phyloP scores from a whole-genome alignment of 495 filamentous ascomycete genomes.

The Acidiella bohemica region DNA sequence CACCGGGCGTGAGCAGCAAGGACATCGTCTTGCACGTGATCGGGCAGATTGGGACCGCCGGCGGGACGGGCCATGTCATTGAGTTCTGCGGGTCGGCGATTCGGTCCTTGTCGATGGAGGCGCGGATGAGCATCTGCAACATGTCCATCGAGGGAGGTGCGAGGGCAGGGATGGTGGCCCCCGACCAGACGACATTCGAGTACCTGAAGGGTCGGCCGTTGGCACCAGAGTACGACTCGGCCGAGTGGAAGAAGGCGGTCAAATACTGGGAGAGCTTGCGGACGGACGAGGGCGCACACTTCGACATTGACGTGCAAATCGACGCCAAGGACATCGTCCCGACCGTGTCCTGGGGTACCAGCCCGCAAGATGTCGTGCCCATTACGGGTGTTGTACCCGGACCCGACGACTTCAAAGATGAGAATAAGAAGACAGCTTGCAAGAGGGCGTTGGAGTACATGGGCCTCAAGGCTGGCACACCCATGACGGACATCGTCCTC shows the following conservation, averaged over 20 bases:
- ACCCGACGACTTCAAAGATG: slow-evolving; percentile 70
- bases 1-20: slow-evolving; percentile 90
- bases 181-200: slow-evolving; percentile 84
- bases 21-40: slow-evolving; percentile 92
- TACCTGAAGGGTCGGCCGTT: slow-evolving; percentile 86
- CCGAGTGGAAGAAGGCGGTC: slow-evolving; percentile 81
- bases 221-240: slow-evolving; percentile 66
- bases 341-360: slow-evolving; percentile 94
- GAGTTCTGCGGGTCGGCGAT: slow-evolving; percentile 95
- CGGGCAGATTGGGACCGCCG: slow-evolving; percentile 86
- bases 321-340: slow-evolving; percentile 85
- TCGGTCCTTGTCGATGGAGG: slow-evolving; percentile 81
- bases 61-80: slow-evolving; percentile 87
- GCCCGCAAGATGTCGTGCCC: slow-evolving; percentile 85
- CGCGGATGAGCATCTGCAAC: slow-evolving; percentile 98
- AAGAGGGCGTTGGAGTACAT: slow-evolving; percentile 85
- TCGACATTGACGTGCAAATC: slow-evolving; percentile 74
- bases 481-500: slow-evolving; percentile 76
- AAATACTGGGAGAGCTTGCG: slow-evolving; percentile 79
- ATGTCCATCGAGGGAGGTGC: slow-evolving; percentile 99
- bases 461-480: slow-evolving; percentile 72
- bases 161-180: slow-evolving; percentile 90
- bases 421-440: slow-evolving; percentile 63
- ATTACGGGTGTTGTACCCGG: slow-evolving; percentile 84
- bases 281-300: slow-evolving; percentile 74